Evolutionary conservation across 768 basidiomycete species (phyloP).

Genomic region (Tulasnella sp.): DNA sequence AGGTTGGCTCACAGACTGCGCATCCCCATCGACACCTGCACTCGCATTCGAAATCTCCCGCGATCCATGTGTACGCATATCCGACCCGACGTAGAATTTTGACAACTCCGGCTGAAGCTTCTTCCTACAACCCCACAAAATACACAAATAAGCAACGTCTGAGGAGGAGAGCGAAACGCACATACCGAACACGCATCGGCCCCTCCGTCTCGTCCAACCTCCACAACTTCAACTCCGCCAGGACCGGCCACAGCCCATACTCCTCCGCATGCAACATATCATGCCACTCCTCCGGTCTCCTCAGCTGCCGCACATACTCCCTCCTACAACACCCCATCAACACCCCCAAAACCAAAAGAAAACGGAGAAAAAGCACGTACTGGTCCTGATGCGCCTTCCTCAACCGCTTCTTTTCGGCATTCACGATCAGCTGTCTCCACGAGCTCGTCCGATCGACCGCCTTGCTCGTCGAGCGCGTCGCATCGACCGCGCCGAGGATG

Average conservation of each 20-base stretch:
- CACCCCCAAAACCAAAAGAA: background rate
- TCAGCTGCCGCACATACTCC: constrained; percentile 57
- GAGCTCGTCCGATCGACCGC: constrained; percentile 50
- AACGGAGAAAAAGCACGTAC: constrained; percentile 38
- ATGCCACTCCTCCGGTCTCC: constrained; percentile 36
- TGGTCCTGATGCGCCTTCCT: constrained; percentile 61
- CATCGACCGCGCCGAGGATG: background rate
- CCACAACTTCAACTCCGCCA: constrained; percentile 44
- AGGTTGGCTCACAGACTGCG: constrained; percentile 37
- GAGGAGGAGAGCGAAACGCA: background rate
- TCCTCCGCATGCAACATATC: constrained; percentile 55
- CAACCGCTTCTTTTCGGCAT: constrained; percentile 57
- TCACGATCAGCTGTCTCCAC: constrained; percentile 58
- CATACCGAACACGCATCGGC: constrained; percentile 70
- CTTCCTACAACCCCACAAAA: constrained; percentile 42
- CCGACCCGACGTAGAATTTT: constrained; percentile 11
- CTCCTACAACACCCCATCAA: constrained; percentile 34
- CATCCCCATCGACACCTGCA: constrained; percentile 43
- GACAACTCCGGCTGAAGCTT: constrained; percentile 58
- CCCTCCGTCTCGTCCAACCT: constrained; percentile 86
- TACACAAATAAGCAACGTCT: constrained; percentile 12
- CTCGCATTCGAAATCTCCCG: constrained; percentile 24
- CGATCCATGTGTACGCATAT: background rate
- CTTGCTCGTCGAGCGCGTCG: constrained; percentile 47
- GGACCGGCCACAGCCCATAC: constrained; percentile 68